Conservation (phyloP, 225 moss, liverwort and hornwort species). For the Marchantia polymorpha region DNA sequence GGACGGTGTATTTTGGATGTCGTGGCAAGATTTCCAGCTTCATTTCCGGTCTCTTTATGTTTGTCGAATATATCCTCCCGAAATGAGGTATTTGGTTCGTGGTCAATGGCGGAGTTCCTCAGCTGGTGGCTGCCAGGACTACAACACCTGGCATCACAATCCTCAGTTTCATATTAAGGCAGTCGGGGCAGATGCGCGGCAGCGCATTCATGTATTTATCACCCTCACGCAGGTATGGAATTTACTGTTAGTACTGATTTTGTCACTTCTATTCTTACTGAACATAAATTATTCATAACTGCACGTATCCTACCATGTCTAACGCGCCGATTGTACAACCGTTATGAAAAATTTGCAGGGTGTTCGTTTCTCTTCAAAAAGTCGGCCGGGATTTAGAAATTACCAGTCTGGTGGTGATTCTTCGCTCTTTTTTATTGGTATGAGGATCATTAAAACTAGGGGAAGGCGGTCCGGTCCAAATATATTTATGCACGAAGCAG, state of each 20-base stretch:
- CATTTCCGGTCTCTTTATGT: constrained; percentile 93
- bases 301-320: too few species aligned
- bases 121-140: constrained; percentile 96
- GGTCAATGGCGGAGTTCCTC: constrained; percentile 92
- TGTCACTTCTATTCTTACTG: too few species aligned
- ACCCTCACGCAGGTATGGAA: constrained; percentile 76
- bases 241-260: neutral
- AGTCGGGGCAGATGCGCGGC: constrained; percentile 82
- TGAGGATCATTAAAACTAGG: constrained; percentile 85
- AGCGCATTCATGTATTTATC: constrained; percentile 88
- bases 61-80: constrained; percentile 94
- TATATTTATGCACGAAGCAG: constrained; percentile 86
- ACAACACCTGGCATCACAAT: constrained; percentile 88
- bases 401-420: constrained; percentile 78
- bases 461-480: constrained; percentile 77
- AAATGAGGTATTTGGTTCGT: constrained; percentile 92
- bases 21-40: constrained; percentile 97
- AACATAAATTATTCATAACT: too few species aligned
- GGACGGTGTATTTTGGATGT: constrained; percentile 97
- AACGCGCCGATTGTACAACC: too few species aligned
- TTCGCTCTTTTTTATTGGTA: constrained; percentile 79
- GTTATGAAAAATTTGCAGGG: constrained; percentile 64
- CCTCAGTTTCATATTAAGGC: constrained; percentile 93
- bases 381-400: constrained; percentile 69
- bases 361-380: constrained; percentile 77